phyloP scores from a whole-genome alignment of 2,329 filamentous ascomycete species.

The Botryotinia convoluta region DNA sequence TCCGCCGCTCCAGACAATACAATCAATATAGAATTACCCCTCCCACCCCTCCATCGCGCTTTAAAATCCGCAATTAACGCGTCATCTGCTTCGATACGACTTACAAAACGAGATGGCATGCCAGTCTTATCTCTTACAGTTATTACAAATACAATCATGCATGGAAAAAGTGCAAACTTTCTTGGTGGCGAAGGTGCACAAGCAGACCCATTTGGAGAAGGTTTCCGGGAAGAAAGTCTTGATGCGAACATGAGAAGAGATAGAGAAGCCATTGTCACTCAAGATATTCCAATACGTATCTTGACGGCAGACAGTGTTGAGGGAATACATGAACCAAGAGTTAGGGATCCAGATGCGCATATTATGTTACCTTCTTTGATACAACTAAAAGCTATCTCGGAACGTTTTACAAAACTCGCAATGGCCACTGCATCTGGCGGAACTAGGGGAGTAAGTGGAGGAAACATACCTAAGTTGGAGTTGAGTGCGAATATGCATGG shows the following conservation, averaged over 20 bases:
- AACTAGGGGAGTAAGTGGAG: constrained; percentile 27
- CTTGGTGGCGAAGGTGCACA: constrained; percentile 33
- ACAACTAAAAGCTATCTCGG: constrained; percentile 89
- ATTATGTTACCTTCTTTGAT: constrained; percentile 84
- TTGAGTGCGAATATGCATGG: constrained; percentile 95
- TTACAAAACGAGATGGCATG: constrained; percentile 88
- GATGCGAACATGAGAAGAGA: constrained; percentile 62
- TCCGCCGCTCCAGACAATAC: constrained; percentile 80
- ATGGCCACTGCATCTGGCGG: constrained; percentile 42
- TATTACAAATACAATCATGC: constrained; percentile 64
- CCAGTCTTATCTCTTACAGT: constrained; percentile 90
- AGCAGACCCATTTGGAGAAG: constrained; percentile 47
- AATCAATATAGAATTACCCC: constrained; percentile 93
- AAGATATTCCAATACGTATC: constrained; percentile 93
- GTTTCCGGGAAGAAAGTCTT: constrained; percentile 49
- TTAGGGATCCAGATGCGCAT: constrained; percentile 89
- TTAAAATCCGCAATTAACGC: constrained; percentile 83
- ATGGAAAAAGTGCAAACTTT: constrained; percentile 44
- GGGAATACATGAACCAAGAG: constrained; percentile 87
- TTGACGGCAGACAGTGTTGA: constrained; percentile 81
- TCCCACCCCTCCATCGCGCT: constrained; percentile 85
- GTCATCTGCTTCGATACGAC: constrained; percentile 76
- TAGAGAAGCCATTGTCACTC: constrained; percentile 87
- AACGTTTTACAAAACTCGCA: constrained; percentile 89
- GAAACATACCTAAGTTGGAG: constrained; percentile 66